phyloP scores from a whole-genome alignment of 495 filamentous ascomycete genomes.

The Annulohypoxylon stygium region DNA sequence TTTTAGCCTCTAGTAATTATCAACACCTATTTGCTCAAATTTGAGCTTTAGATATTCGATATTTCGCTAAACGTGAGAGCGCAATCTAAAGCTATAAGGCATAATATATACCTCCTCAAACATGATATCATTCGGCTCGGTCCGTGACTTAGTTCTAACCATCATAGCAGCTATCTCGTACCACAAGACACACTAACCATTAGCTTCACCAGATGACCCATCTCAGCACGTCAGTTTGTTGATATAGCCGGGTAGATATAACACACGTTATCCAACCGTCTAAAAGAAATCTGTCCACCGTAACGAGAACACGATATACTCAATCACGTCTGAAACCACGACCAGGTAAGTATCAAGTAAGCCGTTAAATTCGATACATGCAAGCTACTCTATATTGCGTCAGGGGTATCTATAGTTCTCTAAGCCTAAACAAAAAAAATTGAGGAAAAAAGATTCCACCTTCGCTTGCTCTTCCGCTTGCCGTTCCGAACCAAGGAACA shows the following conservation, averaged over 20 bases:
- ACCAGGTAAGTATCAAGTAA: constrained; percentile 13
- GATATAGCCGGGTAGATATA: not conserved
- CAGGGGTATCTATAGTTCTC: constrained; percentile 42
- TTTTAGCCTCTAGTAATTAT: too few species aligned
- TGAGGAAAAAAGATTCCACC: constrained; percentile 15
- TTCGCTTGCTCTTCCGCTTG: constrained; percentile 9
- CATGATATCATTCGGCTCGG: constrained; percentile 1
- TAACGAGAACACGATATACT: not conserved
- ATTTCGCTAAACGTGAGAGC: too few species aligned
- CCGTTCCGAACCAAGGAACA: constrained; percentile 17
- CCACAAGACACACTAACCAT: not conserved
- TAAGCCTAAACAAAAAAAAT: constrained; percentile 18
- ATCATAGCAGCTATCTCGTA: not conserved
- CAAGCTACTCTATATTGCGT: constrained; percentile 38
- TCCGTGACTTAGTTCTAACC: not conserved
- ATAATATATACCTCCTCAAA: not conserved
- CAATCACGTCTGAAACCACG: not conserved
- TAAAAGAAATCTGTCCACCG: not conserved
- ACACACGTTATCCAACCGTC: not conserved
- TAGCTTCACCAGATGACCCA: not conserved
- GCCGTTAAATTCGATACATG: constrained; percentile 33
- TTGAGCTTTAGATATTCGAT: too few species aligned
- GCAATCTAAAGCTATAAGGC: too few species aligned
- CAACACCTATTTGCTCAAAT: too few species aligned
- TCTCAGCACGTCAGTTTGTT: not conserved